Evolutionary conservation across 148 eudicot species (phyloP).

Genomic region (Mesembryanthemum crystallinum): DNA sequence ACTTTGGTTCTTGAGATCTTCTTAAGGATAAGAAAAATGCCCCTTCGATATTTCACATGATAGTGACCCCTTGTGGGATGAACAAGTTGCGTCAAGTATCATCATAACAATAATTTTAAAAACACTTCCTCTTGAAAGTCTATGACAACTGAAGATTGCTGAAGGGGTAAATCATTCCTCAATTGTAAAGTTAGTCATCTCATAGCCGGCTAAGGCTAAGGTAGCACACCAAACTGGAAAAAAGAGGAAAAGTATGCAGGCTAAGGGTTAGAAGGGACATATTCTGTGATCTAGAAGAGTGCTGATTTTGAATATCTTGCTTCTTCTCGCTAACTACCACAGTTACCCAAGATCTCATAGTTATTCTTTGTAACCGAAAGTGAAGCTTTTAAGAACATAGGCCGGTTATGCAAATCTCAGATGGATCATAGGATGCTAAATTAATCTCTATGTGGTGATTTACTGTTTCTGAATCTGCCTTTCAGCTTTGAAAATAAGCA

Average conservation of each 20-base stretch:
- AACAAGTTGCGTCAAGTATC: conserved; percentile 16
- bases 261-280: not conserved
- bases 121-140: not conserved
- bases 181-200: not conserved
- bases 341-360: not conserved
- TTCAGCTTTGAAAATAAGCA: conserved; percentile 19
- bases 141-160: not conserved
- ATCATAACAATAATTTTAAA: not conserved
- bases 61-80: conserved; percentile 3
- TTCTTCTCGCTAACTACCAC: not conserved
- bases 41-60: conserved; percentile 9
- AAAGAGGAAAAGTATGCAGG: not conserved
- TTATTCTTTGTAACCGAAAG: not conserved
- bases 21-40: conserved; percentile 20
- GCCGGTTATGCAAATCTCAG: conserved; percentile 6
- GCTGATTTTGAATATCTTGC: not conserved
- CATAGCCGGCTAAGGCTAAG: not conserved
- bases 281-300: not conserved
- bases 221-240: not conserved
- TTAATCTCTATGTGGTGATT: not conserved
- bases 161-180: conserved; percentile 6
- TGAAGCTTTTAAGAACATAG: conserved; percentile 2
- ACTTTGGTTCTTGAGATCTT: conserved; percentile 12
- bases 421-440: not conserved
- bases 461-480: conserved; percentile 1